Evolutionary conservation across 352 stramenopile species (phyloP).

Genomic region (Blastocystis sp.): DNA sequence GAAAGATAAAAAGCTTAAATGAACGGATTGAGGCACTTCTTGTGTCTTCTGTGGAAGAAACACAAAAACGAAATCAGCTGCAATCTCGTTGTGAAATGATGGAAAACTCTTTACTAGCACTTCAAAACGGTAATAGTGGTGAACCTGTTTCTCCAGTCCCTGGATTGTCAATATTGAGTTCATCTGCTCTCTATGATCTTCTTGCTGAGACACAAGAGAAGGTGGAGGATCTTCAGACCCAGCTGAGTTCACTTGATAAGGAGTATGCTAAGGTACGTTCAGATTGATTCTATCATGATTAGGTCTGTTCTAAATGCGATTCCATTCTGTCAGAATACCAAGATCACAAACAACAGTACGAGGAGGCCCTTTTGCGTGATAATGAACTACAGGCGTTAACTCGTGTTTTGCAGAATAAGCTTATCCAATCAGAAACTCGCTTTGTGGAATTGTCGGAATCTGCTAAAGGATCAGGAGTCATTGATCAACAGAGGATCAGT

Average conservation of each 20-base stretch:
- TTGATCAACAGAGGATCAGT: background rate
- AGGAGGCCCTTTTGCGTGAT: background rate
- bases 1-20: conserved; percentile 12
- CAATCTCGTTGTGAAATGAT: background rate
- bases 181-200: background rate
- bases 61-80: background rate
- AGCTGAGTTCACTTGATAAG: background rate
- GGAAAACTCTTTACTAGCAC: background rate
- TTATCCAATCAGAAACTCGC: background rate
- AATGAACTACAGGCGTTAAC: background rate
- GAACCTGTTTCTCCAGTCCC: background rate
- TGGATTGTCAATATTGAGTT: background rate
- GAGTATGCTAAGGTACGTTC: background rate
- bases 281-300: background rate
- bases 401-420: background rate
- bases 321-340: background rate
- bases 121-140: background rate
- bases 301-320: background rate
- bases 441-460: background rate
- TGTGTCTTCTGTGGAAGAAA: conserved; percentile 20
- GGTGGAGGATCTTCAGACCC: background rate
- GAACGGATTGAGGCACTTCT: conserved; percentile 3
- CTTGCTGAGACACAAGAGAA: background rate
- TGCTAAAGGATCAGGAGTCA: background rate
- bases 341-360: background rate